A percentile compares a stretch with the other conserved stretches of the same genome.
Evolutionary conservation across 2,329 filamentous ascomycete species (phyloP).

Genomic region (Lecanicillium sp.): DNA sequence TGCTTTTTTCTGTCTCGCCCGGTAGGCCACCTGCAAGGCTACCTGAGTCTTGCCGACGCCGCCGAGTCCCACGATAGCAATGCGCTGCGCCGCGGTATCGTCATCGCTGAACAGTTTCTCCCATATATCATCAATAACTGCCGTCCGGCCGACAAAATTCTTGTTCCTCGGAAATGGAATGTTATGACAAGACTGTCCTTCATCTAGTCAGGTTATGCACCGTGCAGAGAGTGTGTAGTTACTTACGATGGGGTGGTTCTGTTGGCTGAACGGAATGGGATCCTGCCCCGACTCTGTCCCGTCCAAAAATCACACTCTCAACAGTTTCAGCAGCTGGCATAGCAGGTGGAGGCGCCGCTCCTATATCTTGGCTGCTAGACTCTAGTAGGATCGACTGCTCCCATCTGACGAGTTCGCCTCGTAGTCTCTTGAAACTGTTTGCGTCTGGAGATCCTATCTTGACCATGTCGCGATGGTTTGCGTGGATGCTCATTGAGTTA

Average conservation of each 20-base stretch:
- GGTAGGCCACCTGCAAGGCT: conserved; percentile 20
- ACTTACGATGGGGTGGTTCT: too few species aligned
- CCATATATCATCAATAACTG: background rate
- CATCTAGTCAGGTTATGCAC: too few species aligned
- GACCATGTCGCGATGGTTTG: conserved; percentile 25
- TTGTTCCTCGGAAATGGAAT: background rate
- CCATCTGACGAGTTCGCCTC: conserved; percentile 13
- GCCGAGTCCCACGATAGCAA: background rate
- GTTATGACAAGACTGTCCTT: background rate
- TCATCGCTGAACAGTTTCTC: background rate
- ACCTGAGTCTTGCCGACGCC: conserved; percentile 1
- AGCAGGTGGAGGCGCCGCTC: too few species aligned
- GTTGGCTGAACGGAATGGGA: too few species aligned
- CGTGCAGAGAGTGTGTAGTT: too few species aligned
- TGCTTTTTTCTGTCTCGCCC: conserved; percentile 22
- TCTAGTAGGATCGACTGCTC: background rate
- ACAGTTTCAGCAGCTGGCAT: too few species aligned
- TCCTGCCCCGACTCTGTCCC: too few species aligned
- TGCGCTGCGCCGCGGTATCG: background rate
- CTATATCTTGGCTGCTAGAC: too few species aligned
- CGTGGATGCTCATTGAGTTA: conserved; percentile 18
- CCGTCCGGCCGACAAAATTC: background rate
- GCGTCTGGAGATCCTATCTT: conserved; percentile 21
- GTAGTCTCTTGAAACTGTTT: conserved; percentile 19
- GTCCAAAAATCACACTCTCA: too few species aligned